These are phyloP conservation scores for Haberlea rhodopensis DNA, from an alignment of 257 asterid species.

Conservation along the genomic window DNA sequence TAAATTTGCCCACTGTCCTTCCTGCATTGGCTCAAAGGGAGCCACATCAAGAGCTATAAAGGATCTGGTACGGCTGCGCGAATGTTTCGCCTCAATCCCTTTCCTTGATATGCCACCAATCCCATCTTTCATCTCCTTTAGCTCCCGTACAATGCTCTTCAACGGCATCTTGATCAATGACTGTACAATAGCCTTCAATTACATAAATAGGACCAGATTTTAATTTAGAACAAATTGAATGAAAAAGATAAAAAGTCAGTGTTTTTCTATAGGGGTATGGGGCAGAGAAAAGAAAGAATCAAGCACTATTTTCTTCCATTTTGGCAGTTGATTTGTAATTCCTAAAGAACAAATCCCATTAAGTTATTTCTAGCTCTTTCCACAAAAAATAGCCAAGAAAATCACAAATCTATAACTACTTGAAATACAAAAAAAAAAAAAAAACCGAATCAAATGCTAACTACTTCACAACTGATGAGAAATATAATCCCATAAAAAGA, in stretches of 20 bases:
- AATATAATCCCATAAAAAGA: not conserved
- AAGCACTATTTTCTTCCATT: not conserved
- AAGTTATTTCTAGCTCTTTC: constrained; percentile 8
- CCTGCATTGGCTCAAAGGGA: constrained; percentile 52
- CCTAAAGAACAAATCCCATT: constrained; percentile 20
- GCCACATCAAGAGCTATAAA: constrained; percentile 68
- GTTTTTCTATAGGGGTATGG: not conserved
- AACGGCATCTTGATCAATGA: constrained; percentile 57
- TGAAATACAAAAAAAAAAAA: constrained; percentile 1
- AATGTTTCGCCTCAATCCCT: constrained; percentile 60
- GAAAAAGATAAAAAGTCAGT: not conserved
- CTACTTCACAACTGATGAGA: not conserved
- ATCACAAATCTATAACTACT: not conserved
- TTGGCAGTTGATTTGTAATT: not conserved
- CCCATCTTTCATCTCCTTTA: constrained; percentile 78
- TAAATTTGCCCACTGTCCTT: constrained; percentile 92
- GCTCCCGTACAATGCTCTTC: constrained; percentile 76
- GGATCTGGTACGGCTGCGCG: constrained; percentile 63
- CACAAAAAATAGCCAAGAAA: not conserved
- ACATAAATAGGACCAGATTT: not conserved
- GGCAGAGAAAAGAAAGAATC: not conserved
- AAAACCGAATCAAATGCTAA: constrained; percentile 8
- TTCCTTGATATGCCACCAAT: constrained; percentile 73
- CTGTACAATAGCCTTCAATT: constrained; percentile 16
- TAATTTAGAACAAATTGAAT: not conserved